Evolutionary conservation across 176 grass and related monocot genomes (phyloP).

Genomic region (Cocos nucifera): DNA sequence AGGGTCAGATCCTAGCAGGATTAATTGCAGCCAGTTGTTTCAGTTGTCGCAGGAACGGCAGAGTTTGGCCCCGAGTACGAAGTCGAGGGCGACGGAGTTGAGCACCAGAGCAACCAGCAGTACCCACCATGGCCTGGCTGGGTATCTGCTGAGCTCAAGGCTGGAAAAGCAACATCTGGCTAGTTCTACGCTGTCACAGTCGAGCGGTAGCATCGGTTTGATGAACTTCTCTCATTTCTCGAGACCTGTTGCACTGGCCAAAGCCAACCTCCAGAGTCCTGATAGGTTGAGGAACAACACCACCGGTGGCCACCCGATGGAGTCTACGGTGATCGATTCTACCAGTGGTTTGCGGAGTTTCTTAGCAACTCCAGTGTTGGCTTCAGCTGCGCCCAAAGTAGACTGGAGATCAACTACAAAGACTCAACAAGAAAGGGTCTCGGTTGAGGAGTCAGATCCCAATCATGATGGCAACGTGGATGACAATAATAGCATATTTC

Average conservation of each 20-base stretch:
- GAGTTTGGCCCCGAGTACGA: not conserved
- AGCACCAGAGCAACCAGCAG: not conserved
- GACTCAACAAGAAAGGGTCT: not conserved
- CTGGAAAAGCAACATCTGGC: not conserved
- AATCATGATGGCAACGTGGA: not conserved
- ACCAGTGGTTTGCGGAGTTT: not conserved
- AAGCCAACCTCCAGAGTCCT: conserved; percentile 14
- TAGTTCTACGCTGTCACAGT: not conserved
- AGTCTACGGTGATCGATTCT: conserved; percentile 15
- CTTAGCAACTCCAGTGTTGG: too few relatives aligned
- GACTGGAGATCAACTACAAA: not conserved
- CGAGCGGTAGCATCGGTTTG: not conserved
- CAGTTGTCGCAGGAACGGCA: not conserved
- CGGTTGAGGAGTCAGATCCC: not conserved
- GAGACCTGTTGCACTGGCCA: conserved; percentile 12
- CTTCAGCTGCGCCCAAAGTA: not conserved
- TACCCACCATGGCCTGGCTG: not conserved
- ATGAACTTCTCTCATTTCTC: conserved; percentile 39
- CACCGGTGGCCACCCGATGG: not conserved
- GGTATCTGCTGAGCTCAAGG: not conserved
- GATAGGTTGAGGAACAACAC: conserved; percentile 25
- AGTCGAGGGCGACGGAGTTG: not conserved
- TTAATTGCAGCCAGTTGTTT: conserved; percentile 1
- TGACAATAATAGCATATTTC: not conserved
- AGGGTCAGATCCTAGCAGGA: not conserved